Percentiles rank a stretch among this genome's conserved stretches.
These are phyloP conservation scores for Arctium minus DNA, from an alignment of 129 eudicot genomes.

Conservation along the genomic window DNA sequence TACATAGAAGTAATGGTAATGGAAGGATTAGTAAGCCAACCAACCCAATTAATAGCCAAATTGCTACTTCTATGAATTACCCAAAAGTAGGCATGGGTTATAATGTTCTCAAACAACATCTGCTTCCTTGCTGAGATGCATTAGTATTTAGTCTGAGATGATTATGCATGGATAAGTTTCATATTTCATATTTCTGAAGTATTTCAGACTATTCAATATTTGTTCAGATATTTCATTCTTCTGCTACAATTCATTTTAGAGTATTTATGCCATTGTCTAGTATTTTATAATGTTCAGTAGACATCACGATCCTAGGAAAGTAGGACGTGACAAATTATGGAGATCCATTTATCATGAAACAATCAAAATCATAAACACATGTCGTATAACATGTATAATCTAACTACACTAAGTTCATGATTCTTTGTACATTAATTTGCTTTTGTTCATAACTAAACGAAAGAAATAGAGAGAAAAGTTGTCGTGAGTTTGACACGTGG, in stretches of 20 bases:
- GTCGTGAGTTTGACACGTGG: neutral
- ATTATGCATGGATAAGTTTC: neutral
- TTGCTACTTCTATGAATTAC: too few relatives aligned
- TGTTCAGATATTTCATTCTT: neutral
- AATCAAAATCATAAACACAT: neutral
- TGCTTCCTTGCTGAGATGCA: too few relatives aligned
- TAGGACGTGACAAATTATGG: too few relatives aligned
- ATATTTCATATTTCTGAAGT: neutral
- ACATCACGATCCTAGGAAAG: neutral
- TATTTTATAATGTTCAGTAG: neutral
- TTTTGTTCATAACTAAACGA: neutral
- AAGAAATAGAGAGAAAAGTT: neutral
- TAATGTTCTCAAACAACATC: too few relatives aligned
- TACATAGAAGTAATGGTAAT: too few relatives aligned
- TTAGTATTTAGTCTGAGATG: neutral
- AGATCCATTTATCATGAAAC: neutral
- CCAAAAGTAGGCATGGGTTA: too few relatives aligned
- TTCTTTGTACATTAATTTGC: neutral
- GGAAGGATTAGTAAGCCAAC: too few relatives aligned
- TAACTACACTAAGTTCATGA: neutral
- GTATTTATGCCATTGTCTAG: neutral
- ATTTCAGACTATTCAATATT: neutral
- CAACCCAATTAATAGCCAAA: too few relatives aligned
- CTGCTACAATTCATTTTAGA: neutral
- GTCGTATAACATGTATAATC: neutral